Base-by-base conservation (phyloP, 805 yeast genomes). In the Saccharomycopsis capsularis region DNA sequence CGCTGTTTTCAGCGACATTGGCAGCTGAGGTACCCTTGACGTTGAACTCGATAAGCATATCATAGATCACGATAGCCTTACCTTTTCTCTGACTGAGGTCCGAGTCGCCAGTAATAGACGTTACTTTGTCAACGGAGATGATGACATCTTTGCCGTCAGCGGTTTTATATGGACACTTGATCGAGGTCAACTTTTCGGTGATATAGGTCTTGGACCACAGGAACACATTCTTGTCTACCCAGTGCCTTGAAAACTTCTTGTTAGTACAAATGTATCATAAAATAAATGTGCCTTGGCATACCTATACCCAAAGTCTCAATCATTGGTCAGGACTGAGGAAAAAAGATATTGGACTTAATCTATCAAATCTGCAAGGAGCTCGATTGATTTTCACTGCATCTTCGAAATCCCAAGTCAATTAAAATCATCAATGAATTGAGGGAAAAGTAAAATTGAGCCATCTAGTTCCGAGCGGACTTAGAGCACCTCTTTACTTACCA, bases 71-170 rank as follows among this genome's bases (percentile, higher is more conserved):
- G 58, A 79, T 75, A 23, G 82, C 86, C 64, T 80, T 82, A 6
- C 91, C 91, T 64, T 85, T 85, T 68, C 95, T 76, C 64, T 85
- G 91, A 21, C 87, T 81, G 13, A 85, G 90, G 58, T 85, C 85
- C 57, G 93, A 83, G 62, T 85, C 93, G 21, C 95, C 95, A 4
- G 69, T 67, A 3, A 82, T 66, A 2, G 70, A 59, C 18, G 65
- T 65, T 40, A 81, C 58, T 6, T 63, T 54, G 5, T 53, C 45
- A 24, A 59, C 54, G 40, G 58, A 55, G 3, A 58, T 57, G 6
- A 46, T 46, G 18, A 59, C 48, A 7, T 30, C 35, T n/a, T 25
- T 21, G 30, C 18, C 25, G 9, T 30, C 15, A 9, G 30, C 35
- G 32, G 9, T 24, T 7, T 24, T 11, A 5, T 29, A 22, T 9